Percentiles rank a stretch among this genome's conserved stretches.
Conservation (phyloP, 306 rosid genomes). For the Quercus rubra region DNA sequence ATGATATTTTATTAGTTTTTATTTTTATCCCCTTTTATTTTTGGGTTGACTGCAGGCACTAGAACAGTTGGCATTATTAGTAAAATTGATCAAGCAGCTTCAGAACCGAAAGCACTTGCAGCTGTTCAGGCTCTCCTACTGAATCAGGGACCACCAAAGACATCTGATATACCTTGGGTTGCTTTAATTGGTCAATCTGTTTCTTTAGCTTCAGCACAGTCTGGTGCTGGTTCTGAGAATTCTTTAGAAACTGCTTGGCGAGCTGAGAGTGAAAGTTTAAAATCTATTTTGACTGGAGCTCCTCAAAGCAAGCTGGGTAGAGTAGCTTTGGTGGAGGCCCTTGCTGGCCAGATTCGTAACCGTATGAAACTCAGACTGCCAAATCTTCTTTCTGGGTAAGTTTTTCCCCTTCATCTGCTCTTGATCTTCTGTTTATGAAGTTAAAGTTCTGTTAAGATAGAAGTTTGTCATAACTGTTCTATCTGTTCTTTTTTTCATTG, state of each 20-base stretch:
- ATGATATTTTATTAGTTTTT: not conserved
- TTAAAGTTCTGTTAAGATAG: not conserved
- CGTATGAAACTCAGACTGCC: constrained; percentile 93
- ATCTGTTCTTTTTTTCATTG: too few relatives aligned
- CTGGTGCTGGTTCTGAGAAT: constrained; percentile 84
- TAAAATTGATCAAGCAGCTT: constrained; percentile 93
- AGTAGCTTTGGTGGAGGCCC: constrained; percentile 86
- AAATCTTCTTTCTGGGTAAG: constrained; percentile 88
- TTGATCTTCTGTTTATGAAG: not conserved
- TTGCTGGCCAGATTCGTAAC: constrained; percentile 82
- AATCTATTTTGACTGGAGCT: constrained; percentile 84
- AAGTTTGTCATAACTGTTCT: too few relatives aligned
- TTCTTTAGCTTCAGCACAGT: constrained; percentile 86
- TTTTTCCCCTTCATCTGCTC: constrained; percentile 8
- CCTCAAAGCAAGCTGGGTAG: constrained; percentile 96
- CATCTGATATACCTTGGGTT: constrained; percentile 93
- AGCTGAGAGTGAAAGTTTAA: constrained; percentile 96
- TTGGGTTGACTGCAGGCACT: constrained; percentile 54
- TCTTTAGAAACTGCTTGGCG: constrained; percentile 98
- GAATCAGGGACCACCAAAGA: constrained; percentile 87
- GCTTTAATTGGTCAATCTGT: constrained; percentile 98
- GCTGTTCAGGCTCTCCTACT: constrained; percentile 89
- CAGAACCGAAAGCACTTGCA: constrained; percentile 83
- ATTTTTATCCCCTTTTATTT: constrained; percentile 2
- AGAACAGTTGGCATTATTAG: constrained; percentile 88